Evolutionary conservation across 768 basidiomycete species (phyloP).

Genomic region (Mycena vitilis): DNA sequence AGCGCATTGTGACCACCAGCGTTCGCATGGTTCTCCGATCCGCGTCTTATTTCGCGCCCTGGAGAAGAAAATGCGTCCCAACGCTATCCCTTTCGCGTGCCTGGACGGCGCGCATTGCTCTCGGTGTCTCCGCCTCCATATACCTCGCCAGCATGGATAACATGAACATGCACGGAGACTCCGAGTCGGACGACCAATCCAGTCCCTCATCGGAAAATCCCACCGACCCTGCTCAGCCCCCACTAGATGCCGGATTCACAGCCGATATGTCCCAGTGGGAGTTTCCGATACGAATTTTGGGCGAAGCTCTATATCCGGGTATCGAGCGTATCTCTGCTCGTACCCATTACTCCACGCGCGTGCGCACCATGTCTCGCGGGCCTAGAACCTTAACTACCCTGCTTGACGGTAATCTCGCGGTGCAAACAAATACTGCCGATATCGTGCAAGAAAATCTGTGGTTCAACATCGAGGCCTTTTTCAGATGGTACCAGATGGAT

Average conservation of each 20-base stretch:
- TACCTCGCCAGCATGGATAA: slow-evolving; percentile 22
- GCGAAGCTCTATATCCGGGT: slow-evolving; percentile 6
- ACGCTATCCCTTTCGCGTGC: not conserved
- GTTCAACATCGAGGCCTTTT: slow-evolving; percentile 27
- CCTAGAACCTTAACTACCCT: slow-evolving; percentile 18
- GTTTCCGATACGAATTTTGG: slow-evolving; percentile 7
- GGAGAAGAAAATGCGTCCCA: slow-evolving; percentile 9
- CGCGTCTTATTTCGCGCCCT: slow-evolving; percentile 5
- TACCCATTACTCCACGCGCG: slow-evolving; percentile 10
- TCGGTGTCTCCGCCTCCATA: slow-evolving; percentile 19
- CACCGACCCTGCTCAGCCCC: not conserved
- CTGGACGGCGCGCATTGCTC: slow-evolving; percentile 7
- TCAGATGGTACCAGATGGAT: slow-evolving; percentile 29
- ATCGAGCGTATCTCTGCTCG: slow-evolving; percentile 11
- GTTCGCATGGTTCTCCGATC: slow-evolving; percentile 20
- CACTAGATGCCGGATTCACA: slow-evolving; percentile 17
- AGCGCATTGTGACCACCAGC: too few species aligned
- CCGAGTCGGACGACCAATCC: slow-evolving; percentile 11
- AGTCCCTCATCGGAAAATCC: not conserved
- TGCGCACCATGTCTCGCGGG: slow-evolving; percentile 21
- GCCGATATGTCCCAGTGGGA: slow-evolving; percentile 15
- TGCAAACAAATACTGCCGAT: slow-evolving; percentile 12
- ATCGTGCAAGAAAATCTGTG: slow-evolving; percentile 25
- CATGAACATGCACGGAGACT: slow-evolving; percentile 14
- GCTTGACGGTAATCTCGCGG: slow-evolving; percentile 30